phyloP scores from a whole-genome alignment of 1,284 basidiomycete genomes.

The Tranzscheliella williamsii region DNA sequence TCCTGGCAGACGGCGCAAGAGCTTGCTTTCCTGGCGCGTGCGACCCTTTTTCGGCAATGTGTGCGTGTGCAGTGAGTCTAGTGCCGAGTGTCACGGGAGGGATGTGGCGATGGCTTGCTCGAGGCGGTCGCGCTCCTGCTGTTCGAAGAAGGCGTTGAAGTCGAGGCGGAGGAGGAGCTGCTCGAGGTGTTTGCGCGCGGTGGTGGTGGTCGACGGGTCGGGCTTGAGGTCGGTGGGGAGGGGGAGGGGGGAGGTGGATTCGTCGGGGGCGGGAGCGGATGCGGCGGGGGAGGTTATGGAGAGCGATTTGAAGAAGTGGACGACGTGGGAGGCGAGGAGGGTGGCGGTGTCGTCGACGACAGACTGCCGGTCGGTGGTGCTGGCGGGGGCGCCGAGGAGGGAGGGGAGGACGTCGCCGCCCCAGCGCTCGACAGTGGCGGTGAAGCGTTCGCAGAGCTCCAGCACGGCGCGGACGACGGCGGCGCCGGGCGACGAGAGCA shows the following conservation, averaged over 20 bases:
- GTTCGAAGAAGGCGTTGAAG: conserved; percentile 76
- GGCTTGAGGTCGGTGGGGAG: not conserved
- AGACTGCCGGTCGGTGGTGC: conserved; percentile 70
- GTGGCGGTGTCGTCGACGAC: conserved; percentile 75
- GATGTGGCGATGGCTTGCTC: no score
- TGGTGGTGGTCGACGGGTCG: not conserved
- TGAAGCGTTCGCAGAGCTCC: conserved; percentile 77
- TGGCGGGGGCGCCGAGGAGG: conserved; percentile 74
- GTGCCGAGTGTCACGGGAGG: no score
- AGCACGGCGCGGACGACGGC: conserved; percentile 72
- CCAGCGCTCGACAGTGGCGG: conserved; percentile 80
- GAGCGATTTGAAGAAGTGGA: conserved; percentile 29
- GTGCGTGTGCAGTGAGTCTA: no score
- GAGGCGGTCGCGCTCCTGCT: conserved; percentile 8
- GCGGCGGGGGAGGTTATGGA: conserved; percentile 5
- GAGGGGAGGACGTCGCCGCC: conserved; percentile 86
- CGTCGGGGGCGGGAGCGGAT: conserved; percentile 1
- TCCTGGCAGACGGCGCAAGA: no score
- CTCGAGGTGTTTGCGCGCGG: conserved; percentile 78
- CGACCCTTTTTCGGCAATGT: no score
- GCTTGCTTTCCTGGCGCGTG: no score
- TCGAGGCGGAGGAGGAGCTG: conserved; percentile 78
- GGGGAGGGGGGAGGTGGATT: conserved; percentile 1
- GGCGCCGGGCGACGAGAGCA: conserved; percentile 70
- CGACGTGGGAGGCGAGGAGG: conserved; percentile 62